Conservation (phyloP, 2,329 filamentous ascomycete genomes). For the Helotiales sp. region DNA sequence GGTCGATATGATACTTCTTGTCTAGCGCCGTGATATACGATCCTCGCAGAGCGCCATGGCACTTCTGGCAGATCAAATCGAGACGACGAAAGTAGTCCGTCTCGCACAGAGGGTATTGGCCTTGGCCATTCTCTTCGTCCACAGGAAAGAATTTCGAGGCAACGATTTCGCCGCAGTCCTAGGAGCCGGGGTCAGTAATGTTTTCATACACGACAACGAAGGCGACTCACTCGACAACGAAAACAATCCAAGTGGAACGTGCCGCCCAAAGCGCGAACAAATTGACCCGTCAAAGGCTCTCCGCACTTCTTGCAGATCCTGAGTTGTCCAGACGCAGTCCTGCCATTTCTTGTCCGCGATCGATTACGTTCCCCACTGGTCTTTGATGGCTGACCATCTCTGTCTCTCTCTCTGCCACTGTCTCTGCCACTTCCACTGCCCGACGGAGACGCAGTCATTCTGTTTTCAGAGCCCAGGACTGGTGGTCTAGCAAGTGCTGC, state of each 20-base stretch:
- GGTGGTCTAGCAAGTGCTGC: conserved; percentile 27
- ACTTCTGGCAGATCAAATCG: conserved; percentile 87
- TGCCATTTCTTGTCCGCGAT: conserved; percentile 53
- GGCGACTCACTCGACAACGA: conserved; percentile 74
- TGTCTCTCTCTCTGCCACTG: conserved; percentile 26
- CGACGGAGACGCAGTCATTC: conserved; percentile 25
- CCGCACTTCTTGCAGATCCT: conserved; percentile 85
- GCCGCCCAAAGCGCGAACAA: conserved; percentile 88
- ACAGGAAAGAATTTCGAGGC: conserved; percentile 99
- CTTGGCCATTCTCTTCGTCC: conserved; percentile 81
- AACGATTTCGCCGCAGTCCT: conserved; percentile 97
- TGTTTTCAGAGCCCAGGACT: conserved; percentile 30
- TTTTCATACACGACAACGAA: conserved; percentile 17
- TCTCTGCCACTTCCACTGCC: conserved; percentile 31
- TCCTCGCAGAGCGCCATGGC: conserved; percentile 86
- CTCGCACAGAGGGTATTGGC: conserved; percentile 94
- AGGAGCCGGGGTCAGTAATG: conserved; percentile 26
- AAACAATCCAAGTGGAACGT: conserved; percentile 98
- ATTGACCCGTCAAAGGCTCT: conserved; percentile 87
- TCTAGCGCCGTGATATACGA: conserved; percentile 98
- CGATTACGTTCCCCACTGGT: conserved; percentile 57
- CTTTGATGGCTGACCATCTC: conserved; percentile 22
- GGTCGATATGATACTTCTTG: conserved; percentile 97
- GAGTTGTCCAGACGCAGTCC: conserved; percentile 58
- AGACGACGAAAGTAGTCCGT: conserved; percentile 95